Conservation (phyloP, 192 early-diverging fungal species). For the Obelidium mucronatum region DNA sequence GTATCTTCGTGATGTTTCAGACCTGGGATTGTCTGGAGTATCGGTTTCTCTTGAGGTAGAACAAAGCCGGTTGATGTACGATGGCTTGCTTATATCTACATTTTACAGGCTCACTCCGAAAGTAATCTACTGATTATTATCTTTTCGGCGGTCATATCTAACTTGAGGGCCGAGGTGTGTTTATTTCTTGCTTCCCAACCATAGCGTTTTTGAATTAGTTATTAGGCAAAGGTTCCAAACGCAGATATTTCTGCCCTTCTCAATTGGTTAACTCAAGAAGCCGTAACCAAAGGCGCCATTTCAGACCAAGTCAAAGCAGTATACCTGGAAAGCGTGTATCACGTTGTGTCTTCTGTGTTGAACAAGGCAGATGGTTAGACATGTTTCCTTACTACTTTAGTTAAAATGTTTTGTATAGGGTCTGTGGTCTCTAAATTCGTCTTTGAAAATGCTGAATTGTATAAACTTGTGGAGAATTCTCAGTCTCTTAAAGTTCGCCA, state of each 20-base stretch:
- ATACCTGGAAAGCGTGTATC: conserved; percentile 7
- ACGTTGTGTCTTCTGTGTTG: conserved; percentile 21
- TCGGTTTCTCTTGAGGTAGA: conserved; percentile 11
- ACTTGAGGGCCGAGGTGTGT: conserved; percentile 18
- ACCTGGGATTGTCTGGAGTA: conserved; percentile 1
- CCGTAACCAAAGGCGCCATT: background rate
- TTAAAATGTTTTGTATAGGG: background rate
- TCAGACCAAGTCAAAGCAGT: background rate
- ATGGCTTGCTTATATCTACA: background rate
- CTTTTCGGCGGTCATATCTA: conserved; percentile 21
- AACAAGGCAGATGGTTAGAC: conserved; percentile 31
- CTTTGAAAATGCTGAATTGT: background rate
- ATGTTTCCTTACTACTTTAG: background rate
- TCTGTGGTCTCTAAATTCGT: background rate
- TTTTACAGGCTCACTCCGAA: conserved; percentile 6
- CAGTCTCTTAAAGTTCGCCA: background rate
- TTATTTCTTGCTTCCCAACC: background rate
- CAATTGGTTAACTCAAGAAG: conserved; percentile 7
- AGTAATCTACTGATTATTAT: background rate
- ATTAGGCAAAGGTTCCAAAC: background rate
- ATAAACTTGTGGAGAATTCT: conserved; percentile 14
- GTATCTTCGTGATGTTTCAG: conserved; percentile 1
- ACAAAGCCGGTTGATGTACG: too few relatives aligned
- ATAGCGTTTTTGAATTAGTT: background rate
- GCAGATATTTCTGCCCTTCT: background rate